Evolutionary conservation across 352 stramenopile genomes (phyloP).

Genomic region (Achlya hypogyna): DNA sequence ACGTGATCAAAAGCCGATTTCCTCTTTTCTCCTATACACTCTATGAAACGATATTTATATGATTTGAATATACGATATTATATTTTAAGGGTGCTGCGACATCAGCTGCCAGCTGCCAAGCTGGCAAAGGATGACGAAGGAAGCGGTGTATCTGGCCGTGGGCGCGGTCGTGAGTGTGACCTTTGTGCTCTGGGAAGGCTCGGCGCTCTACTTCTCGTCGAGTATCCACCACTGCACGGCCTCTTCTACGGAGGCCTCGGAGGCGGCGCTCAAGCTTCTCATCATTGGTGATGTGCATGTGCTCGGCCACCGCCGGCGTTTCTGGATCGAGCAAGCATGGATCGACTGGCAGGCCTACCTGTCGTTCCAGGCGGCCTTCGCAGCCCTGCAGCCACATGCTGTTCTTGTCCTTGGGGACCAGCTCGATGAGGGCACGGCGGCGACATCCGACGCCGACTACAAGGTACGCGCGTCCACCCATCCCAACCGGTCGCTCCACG

Average conservation of each 20-base stretch:
- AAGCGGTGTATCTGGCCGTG: neutral
- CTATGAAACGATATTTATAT: no score
- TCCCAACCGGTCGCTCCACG: neutral
- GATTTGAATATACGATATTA: no score
- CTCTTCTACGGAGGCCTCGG: neutral
- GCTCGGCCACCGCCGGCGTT: conserved; percentile 53
- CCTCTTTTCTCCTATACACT: no score
- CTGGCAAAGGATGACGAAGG: neutral
- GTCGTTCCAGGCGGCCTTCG: conserved; percentile 28
- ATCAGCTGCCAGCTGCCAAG: neutral
- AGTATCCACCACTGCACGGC: conserved; percentile 2
- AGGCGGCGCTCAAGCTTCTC: conserved; percentile 23
- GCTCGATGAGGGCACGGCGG: conserved; percentile 53
- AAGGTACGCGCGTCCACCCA: conserved; percentile 25
- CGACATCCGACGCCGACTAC: conserved; percentile 41
- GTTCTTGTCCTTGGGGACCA: conserved; percentile 65
- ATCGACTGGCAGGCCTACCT: conserved; percentile 53
- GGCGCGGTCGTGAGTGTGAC: neutral
- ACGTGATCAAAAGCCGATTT: no score
- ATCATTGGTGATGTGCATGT: conserved; percentile 67
- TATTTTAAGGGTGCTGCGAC: no score
- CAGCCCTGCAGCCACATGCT: conserved; percentile 42
- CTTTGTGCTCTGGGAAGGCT: neutral
- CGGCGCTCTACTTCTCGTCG: conserved; percentile 7
- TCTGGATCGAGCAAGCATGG: conserved; percentile 48